Conservation (phyloP, 2,329 filamentous ascomycete genomes). For the Metarhizium sp. region DNA sequence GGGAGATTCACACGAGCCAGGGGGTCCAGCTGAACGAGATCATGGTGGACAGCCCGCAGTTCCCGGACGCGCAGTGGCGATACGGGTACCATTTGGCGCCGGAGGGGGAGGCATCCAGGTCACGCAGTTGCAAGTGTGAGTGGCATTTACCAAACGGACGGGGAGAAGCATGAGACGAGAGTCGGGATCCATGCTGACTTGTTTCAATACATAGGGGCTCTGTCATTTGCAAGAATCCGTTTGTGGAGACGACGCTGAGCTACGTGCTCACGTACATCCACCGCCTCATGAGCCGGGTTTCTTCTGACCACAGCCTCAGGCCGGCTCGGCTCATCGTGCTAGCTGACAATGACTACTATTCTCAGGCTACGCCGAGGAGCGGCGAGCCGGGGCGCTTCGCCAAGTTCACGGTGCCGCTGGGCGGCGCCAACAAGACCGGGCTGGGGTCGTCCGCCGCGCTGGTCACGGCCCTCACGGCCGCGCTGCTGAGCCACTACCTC, state of each 20-base stretch:
- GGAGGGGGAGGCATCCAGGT: slow-evolving; percentile 74
- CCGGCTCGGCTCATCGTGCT: slow-evolving; percentile 75
- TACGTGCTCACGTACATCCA: slow-evolving; percentile 80
- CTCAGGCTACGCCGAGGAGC: slow-evolving; percentile 35
- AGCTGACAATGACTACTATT: slow-evolving; percentile 96
- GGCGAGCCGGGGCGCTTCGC: slow-evolving; percentile 50
- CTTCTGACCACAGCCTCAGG: slow-evolving; percentile 42
- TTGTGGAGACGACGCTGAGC: slow-evolving; percentile 83
- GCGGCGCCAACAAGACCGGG: slow-evolving; percentile 85
- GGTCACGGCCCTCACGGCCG: slow-evolving; percentile 76
- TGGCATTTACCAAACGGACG: slow-evolving; percentile 14
- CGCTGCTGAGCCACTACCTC: slow-evolving; percentile 69
- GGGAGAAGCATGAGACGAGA: background rate
- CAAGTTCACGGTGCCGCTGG: slow-evolving; percentile 66
- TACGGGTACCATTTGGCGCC: slow-evolving; percentile 67
- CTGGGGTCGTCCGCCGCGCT: slow-evolving; percentile 91
- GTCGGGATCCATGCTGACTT: slow-evolving; percentile 37
- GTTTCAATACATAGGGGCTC: slow-evolving; percentile 28
- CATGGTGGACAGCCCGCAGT: slow-evolving; percentile 86
- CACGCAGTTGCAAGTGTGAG: slow-evolving; percentile 70
- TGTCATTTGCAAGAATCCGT: slow-evolving; percentile 55
- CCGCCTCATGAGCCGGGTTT: slow-evolving; percentile 25
- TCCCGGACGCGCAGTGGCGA: slow-evolving; percentile 76
- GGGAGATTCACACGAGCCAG: slow-evolving; percentile 46
- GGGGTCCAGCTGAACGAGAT: slow-evolving; percentile 63